These are phyloP conservation scores for Cryptococcus amylolentus DNA, from an alignment of 1,284 basidiomycete genomes.

Conservation along the genomic window DNA sequence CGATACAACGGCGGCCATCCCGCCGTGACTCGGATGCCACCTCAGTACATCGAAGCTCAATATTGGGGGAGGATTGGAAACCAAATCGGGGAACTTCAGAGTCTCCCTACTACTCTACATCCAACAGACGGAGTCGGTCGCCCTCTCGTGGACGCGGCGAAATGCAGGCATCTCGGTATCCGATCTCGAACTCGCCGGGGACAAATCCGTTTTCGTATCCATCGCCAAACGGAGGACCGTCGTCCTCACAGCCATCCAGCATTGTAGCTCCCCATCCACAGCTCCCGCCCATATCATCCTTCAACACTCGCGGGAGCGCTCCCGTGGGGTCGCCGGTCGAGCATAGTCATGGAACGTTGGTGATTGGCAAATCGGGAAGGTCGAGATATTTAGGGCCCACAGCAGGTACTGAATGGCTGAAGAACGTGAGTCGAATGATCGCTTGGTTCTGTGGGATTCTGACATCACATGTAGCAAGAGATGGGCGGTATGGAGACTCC, in stretches of 20 bases:
- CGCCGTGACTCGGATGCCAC: neutral
- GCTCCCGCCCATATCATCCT: neutral
- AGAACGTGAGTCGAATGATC: conserved; percentile 14
- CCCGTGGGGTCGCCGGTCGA: conserved; percentile 12
- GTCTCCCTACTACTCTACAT: neutral
- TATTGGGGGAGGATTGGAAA: no score
- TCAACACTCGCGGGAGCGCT: neutral
- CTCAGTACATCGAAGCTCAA: no score
- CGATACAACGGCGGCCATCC: neutral
- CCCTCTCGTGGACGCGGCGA: neutral
- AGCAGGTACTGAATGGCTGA: conserved; percentile 40
- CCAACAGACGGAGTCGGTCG: neutral
- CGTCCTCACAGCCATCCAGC: neutral
- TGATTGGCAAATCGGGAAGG: conserved; percentile 29
- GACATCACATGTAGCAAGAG: conserved; percentile 18
- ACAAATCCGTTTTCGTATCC: neutral
- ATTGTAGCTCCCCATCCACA: neutral
- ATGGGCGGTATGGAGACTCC: conserved; percentile 9
- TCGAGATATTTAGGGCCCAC: conserved; percentile 37
- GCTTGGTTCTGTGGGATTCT: neutral
- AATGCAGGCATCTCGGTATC: neutral
- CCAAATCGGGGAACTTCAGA: neutral
- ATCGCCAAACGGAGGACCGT: neutral
- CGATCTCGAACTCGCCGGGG: neutral
- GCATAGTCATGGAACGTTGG: conserved; percentile 37